A percentile compares a stretch with the other conserved stretches of the same genome.
These are phyloP conservation scores for Lachnellula cervina DNA, from an alignment of 2,329 filamentous ascomycete genomes.

Conservation along the genomic window DNA sequence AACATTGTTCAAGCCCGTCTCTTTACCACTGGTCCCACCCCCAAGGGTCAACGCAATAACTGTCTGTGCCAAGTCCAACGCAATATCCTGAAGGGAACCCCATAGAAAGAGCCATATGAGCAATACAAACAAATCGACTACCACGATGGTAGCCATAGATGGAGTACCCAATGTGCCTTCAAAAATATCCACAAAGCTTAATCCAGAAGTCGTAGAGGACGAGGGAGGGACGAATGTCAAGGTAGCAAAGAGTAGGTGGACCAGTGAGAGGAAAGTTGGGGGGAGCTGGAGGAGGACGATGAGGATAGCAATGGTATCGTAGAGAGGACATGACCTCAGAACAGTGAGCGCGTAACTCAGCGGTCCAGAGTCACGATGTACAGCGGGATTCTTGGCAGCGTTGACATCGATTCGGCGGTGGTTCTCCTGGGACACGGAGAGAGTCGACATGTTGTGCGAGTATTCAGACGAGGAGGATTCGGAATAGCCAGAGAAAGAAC, in stretches of 20 bases:
- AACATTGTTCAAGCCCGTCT: slow-evolving; percentile 66
- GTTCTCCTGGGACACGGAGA: slow-evolving; percentile 41
- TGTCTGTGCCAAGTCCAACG: slow-evolving; percentile 85
- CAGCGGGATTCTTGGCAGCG: slow-evolving; percentile 60
- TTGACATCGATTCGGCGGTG: slow-evolving; percentile 68
- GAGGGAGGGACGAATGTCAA: slow-evolving; percentile 88
- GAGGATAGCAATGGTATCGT: slow-evolving; percentile 93
- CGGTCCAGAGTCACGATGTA: slow-evolving; percentile 67
- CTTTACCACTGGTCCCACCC: slow-evolving; percentile 66
- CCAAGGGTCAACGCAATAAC: slow-evolving; percentile 89
- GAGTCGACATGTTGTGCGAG: slow-evolving; percentile 34
- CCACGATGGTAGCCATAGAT: slow-evolving; percentile 76
- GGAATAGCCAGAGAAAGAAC: slow-evolving; percentile 49
- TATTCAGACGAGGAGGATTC: slow-evolving; percentile 53
- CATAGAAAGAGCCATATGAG: slow-evolving; percentile 83
- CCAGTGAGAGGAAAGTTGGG: slow-evolving; percentile 78
- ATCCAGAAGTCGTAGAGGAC: slow-evolving; percentile 62
- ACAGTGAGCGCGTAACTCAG: slow-evolving; percentile 80
- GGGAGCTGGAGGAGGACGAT: slow-evolving; percentile 93
- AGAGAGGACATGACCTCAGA: slow-evolving; percentile 81
- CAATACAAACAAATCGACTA: slow-evolving; percentile 78
- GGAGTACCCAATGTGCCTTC: slow-evolving; percentile 82
- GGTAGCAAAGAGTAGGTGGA: slow-evolving; percentile 88
- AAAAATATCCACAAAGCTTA: slow-evolving; percentile 86
- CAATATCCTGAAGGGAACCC: slow-evolving; percentile 80